A percentile compares a stretch with the other conserved stretches of the same genome.
These are phyloP conservation scores for Zygoascus tannicola DNA, from an alignment of 805 yeast species.

Conservation along the genomic window DNA sequence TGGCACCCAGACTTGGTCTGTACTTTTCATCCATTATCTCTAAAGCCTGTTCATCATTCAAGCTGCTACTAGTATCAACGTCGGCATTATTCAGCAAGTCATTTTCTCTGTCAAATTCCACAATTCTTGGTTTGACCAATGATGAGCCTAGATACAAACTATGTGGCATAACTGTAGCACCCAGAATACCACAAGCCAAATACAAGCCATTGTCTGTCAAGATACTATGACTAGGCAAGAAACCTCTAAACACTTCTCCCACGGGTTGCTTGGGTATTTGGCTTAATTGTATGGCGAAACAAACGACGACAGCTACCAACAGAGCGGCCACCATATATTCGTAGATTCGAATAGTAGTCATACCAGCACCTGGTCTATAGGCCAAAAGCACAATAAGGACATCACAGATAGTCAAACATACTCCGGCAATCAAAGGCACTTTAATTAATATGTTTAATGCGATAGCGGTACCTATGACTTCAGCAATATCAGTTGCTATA, in stretches of 20 bases:
- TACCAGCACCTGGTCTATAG: constrained; percentile 76
- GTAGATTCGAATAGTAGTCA: constrained; percentile 66
- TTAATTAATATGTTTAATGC: constrained; percentile 75
- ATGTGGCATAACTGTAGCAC: constrained; percentile 96
- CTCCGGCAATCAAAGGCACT: constrained; percentile 77
- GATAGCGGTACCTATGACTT: constrained; percentile 96
- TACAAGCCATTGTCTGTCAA: constrained; percentile 61
- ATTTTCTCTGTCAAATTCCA: constrained; percentile 62
- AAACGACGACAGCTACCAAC: constrained; percentile 73
- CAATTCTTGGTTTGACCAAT: constrained; percentile 73
- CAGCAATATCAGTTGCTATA: constrained; percentile 93
- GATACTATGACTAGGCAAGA: constrained; percentile 42
- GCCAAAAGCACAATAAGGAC: constrained; percentile 81
- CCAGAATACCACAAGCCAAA: constrained; percentile 74
- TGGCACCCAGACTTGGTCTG: constrained; percentile 64
- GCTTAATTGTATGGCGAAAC: constrained; percentile 71
- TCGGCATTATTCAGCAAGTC: constrained; percentile 34
- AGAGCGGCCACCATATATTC: constrained; percentile 73
- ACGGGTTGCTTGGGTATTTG: constrained; percentile 50
- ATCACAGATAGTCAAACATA: constrained; percentile 73
- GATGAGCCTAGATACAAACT: constrained; percentile 82
- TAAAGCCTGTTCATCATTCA: not conserved
- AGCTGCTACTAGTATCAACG: not conserved
- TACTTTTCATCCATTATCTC: constrained; percentile 30
- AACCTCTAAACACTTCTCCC: constrained; percentile 60